Conservation (phyloP, 768 basidiomycete species). For the Exsudoporus frostii region DNA sequence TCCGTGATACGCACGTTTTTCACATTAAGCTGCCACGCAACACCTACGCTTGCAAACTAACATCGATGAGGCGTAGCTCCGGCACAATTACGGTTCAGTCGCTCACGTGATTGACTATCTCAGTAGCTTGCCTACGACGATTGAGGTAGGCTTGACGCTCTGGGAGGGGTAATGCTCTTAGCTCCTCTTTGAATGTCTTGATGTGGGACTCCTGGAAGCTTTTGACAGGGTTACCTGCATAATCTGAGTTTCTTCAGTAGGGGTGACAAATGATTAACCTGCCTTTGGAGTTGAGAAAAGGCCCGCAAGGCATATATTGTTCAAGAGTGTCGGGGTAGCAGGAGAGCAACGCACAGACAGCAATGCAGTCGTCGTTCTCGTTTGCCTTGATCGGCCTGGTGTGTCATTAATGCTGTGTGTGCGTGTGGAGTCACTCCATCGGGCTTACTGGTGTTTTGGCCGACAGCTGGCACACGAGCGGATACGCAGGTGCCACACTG, state of each 20-base stretch:
- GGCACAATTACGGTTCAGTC: not conserved
- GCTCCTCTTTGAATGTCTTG: slow-evolving; percentile 13
- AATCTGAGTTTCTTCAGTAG: slow-evolving; percentile 2
- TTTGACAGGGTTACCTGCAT: slow-evolving; percentile 15
- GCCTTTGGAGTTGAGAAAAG: slow-evolving; percentile 25
- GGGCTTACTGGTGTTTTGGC: slow-evolving; percentile 23
- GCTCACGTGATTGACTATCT: slow-evolving; percentile 12
- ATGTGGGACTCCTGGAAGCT: slow-evolving; percentile 23
- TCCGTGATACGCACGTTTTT: slow-evolving; percentile 18
- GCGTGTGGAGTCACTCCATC: not conserved
- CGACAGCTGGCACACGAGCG: slow-evolving; percentile 31
- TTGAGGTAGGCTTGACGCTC: slow-evolving; percentile 22
- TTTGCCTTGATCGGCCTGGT: slow-evolving; percentile 20
- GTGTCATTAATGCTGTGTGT: not conserved
- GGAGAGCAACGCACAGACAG: slow-evolving; percentile 7
- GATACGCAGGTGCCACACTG: slow-evolving; percentile 32
- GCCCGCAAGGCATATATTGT: slow-evolving; percentile 26
- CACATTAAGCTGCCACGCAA: slow-evolving; percentile 23
- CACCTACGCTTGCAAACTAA: slow-evolving; percentile 26
- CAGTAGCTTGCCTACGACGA: slow-evolving; percentile 7
- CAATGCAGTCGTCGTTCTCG: slow-evolving; percentile 3
- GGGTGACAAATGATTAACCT: not conserved
- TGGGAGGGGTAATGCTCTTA: slow-evolving; percentile 9
- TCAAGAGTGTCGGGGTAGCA: slow-evolving; percentile 11
- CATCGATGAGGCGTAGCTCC: slow-evolving; percentile 6